A percentile compares a stretch with the other conserved stretches of the same genome.
These are phyloP conservation scores for Neonectria neomacrospora DNA, from an alignment of 2,329 filamentous ascomycete genomes.

Conservation along the genomic window DNA sequence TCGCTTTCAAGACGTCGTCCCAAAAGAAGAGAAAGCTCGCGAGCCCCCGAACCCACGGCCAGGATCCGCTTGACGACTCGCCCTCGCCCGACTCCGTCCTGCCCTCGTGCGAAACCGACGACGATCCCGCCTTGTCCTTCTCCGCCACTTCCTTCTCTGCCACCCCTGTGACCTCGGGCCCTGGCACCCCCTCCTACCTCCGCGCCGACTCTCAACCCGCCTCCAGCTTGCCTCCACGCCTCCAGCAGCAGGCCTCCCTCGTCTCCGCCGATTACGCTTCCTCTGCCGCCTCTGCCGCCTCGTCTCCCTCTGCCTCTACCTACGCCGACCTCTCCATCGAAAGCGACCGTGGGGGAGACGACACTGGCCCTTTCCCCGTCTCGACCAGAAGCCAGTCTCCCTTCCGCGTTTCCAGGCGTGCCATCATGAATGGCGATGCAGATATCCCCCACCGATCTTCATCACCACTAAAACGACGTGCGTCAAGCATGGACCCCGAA, in stretches of 20 bases:
- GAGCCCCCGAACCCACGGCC: conserved; percentile 58
- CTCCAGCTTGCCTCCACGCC: conserved; percentile 62
- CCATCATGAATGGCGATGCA: conserved; percentile 69
- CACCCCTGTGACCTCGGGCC: conserved; percentile 52
- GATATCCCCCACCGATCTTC: conserved; percentile 70
- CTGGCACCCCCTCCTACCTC: conserved; percentile 54
- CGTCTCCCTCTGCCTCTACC: conserved; percentile 65
- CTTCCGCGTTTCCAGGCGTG: conserved; percentile 61
- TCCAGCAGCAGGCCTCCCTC: conserved; percentile 59
- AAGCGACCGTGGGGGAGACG: conserved; percentile 63
- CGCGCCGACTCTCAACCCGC: conserved; percentile 57
- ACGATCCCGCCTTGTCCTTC: conserved; percentile 63
- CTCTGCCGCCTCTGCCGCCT: conserved; percentile 67
- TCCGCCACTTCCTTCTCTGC: conserved; percentile 61
- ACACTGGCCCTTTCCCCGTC: conserved; percentile 54
- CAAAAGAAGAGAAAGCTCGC: conserved; percentile 77
- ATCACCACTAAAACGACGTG: conserved; percentile 72
- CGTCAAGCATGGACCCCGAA: conserved; percentile 70
- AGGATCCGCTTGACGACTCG: conserved; percentile 50
- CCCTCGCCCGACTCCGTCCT: conserved; percentile 60
- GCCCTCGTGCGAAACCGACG: conserved; percentile 64
- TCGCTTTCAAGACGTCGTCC: conserved; percentile 78
- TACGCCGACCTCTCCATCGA: conserved; percentile 68
- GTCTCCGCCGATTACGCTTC: conserved; percentile 62
- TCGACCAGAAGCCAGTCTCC: conserved; percentile 63